Evolutionary conservation across 306 rosid species (phyloP).

Genomic region (Myrica gale): DNA sequence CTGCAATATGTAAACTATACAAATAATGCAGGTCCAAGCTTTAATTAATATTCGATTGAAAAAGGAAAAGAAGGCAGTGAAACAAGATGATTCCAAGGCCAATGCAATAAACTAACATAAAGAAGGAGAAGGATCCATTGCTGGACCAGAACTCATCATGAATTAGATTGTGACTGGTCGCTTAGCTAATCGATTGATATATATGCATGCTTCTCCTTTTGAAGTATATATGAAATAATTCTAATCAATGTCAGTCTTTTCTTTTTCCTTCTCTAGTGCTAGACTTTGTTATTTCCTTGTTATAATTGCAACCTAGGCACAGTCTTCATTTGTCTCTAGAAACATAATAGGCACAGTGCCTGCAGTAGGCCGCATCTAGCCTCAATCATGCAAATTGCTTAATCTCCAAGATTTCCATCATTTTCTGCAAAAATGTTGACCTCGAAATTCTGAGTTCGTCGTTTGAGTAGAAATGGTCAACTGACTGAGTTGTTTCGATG

Average conservation of each 20-base stretch:
- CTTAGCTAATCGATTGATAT: not conserved
- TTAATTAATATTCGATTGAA: too few species aligned
- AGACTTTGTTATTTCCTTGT: too few species aligned
- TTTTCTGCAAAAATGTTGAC: slow-evolving; percentile 33
- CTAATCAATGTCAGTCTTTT: too few species aligned
- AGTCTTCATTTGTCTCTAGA: slow-evolving; percentile 21
- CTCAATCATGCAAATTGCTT: too few species aligned
- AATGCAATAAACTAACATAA: not conserved
- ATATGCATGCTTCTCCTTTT: too few species aligned
- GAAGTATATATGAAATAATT: too few species aligned
- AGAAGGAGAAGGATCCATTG: not conserved
- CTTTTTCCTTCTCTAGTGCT: too few species aligned
- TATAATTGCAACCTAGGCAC: too few species aligned
- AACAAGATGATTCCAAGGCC: not conserved
- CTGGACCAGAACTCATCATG: not conserved
- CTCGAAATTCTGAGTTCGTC: slow-evolving; percentile 29
- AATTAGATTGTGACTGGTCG: not conserved
- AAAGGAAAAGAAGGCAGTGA: too few species aligned
- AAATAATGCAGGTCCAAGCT: too few species aligned
- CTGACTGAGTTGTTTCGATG: not conserved
- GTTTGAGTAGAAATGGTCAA: slow-evolving; percentile 20
- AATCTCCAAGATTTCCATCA: not conserved
- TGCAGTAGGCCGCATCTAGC: too few species aligned
- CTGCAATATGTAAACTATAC: too few species aligned
- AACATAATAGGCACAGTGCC: slow-evolving; percentile 10